phyloP scores from a whole-genome alignment of 2,329 filamentous ascomycete species.

The Colletotrichum sp. region DNA sequence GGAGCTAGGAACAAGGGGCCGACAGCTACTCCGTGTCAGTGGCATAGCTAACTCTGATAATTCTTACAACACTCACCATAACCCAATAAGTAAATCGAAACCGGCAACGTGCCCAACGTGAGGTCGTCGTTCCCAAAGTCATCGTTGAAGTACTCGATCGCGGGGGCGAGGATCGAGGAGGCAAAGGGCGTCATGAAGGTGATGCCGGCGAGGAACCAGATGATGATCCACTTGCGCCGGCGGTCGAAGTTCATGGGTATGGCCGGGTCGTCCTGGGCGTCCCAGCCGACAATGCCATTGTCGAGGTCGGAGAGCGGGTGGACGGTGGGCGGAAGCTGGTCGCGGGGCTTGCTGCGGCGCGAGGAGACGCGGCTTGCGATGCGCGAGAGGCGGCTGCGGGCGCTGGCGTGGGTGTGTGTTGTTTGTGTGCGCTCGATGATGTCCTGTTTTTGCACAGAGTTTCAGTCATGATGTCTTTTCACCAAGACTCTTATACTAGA shows the following conservation, averaged over 20 bases:
- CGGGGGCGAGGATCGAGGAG: constrained; percentile 64
- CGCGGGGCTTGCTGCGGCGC: constrained; percentile 26
- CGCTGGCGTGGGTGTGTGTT: constrained; percentile 21
- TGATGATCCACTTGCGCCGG: constrained; percentile 62
- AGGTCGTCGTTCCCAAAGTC: constrained; percentile 49
- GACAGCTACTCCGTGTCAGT: constrained; percentile 35
- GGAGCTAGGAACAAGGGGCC: constrained; percentile 64
- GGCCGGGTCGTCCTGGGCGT: constrained; percentile 59
- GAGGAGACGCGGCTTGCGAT: constrained; percentile 26
- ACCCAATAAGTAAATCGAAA: constrained; percentile 67
- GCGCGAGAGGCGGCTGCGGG: constrained; percentile 28
- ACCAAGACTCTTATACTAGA: neutral
- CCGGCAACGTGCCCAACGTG: constrained; percentile 56
- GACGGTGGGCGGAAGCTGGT: constrained; percentile 35
- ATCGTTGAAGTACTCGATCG: constrained; percentile 44
- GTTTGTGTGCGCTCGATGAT: neutral
- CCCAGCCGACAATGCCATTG: constrained; percentile 64
- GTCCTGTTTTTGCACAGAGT: neutral
- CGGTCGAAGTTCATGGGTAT: constrained; percentile 64
- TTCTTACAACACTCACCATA: constrained; percentile 36
- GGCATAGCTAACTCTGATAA: rapidly evolving
- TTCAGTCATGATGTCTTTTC: neutral
- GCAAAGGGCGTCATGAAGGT: constrained; percentile 71
- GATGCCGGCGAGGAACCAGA: constrained; percentile 61
- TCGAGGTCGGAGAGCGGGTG: constrained; percentile 57